These are phyloP conservation scores for Dendrobium nobile DNA, from an alignment of 106 monocot genomes.

Conservation along the genomic window DNA sequence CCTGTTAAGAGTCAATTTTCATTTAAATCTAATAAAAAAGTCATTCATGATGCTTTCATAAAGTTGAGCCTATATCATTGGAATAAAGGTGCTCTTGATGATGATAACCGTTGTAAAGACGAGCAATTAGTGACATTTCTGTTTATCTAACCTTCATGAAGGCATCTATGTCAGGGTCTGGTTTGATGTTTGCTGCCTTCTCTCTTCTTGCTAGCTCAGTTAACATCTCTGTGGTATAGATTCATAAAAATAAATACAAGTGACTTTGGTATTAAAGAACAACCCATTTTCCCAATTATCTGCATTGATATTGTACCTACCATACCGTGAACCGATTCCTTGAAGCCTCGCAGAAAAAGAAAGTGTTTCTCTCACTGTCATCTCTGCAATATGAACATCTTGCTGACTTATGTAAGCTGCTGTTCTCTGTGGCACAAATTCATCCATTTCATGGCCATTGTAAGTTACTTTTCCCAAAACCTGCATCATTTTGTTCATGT, in stretches of 20 bases:
- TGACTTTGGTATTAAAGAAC: neutral
- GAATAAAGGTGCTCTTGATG: neutral
- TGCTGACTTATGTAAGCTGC: slow-evolving; percentile 33
- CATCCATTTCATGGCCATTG: slow-evolving; percentile 34
- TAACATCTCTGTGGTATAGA: slow-evolving; percentile 38
- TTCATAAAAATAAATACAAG: neutral
- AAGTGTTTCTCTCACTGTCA: slow-evolving; percentile 38
- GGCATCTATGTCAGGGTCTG: slow-evolving; percentile 64
- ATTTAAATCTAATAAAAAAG: no score
- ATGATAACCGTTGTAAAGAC: neutral
- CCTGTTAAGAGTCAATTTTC: no score
- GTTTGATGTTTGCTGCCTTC: slow-evolving; percentile 67
- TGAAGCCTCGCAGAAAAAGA: slow-evolving; percentile 32
- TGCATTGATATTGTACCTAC: slow-evolving; percentile 8
- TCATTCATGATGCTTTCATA: neutral
- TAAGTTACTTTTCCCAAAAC: slow-evolving; percentile 37
- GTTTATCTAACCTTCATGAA: slow-evolving; percentile 58
- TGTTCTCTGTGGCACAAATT: slow-evolving; percentile 40
- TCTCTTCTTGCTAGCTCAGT: slow-evolving; percentile 56
- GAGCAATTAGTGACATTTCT: neutral
- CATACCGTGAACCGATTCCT: slow-evolving; percentile 34
- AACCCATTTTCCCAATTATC: neutral
- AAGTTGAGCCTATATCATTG: neutral
- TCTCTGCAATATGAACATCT: slow-evolving; percentile 29
- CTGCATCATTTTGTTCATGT: slow-evolving; percentile 17